Percentiles rank a stretch among this genome's conserved stretches.
phyloP scores from a whole-genome alignment of 305 asterid genomes.

The Ajuga reptans region DNA sequence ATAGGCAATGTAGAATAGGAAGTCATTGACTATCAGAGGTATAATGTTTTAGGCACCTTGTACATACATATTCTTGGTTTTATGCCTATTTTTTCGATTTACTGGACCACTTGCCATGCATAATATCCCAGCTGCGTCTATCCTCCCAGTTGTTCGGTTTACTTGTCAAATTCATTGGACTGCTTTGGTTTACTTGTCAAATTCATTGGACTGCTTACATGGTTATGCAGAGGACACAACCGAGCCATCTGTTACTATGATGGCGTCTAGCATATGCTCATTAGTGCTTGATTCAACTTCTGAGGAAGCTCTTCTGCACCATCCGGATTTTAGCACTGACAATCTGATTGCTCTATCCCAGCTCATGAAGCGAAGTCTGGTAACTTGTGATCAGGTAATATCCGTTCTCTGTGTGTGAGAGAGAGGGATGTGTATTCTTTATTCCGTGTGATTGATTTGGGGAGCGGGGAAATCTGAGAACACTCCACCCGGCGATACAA shows the following conservation, averaged over 20 bases:
- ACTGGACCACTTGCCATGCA: constrained; percentile 5
- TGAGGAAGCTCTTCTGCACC: constrained; percentile 57
- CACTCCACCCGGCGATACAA: no score
- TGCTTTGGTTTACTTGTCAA: background rate
- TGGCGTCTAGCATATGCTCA: constrained; percentile 79
- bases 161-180: constrained; percentile 4
- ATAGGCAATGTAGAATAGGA: no score
- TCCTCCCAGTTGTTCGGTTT: background rate
- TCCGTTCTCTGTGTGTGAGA: background rate
- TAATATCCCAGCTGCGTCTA: background rate
- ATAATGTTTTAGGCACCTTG: no score
- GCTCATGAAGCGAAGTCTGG: constrained; percentile 57
- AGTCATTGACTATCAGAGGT: no score
- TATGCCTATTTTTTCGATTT: no score
- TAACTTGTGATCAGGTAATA: constrained; percentile 35
- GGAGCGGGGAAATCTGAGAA: no score
- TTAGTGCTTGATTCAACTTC: constrained; percentile 60
- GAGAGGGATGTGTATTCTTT: no score
- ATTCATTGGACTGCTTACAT: constrained; percentile 4
- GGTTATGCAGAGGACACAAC: constrained; percentile 31
- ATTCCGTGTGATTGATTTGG: no score
- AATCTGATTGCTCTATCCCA: constrained; percentile 39
- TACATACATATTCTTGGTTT: no score
- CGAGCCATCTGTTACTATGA: constrained; percentile 47
- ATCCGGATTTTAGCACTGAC: constrained; percentile 38